Base-by-base conservation (phyloP, 371 early-diverging fungal species). In the Haplosporangium sp. region DNA sequence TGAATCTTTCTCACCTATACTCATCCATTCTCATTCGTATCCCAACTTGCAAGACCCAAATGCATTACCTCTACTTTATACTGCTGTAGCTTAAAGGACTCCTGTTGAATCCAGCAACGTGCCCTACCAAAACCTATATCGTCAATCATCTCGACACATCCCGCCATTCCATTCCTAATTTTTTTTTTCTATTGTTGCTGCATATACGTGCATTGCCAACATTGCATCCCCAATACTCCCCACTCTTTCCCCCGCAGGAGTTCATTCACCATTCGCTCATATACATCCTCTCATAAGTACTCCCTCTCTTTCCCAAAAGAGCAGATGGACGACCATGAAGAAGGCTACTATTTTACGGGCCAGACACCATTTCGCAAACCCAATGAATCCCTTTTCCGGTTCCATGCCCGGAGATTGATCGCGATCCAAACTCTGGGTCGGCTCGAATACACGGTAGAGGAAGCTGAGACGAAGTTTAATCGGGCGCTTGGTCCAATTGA, bases 381-480 rank as follows among this genome's bases (percentile, higher is more conserved):
- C 0, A 81, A 81, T 54, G 87, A 87, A 72, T 63, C 79, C 0
- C 47, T 54, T 18, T 45, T 41, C 8, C 77, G 64, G 10, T 89
- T 81, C 58, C 86, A 85, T 82, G 59, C 74, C 29, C 84, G 89
- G 53, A 81, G 86, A 59, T 72, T 89, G 37, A 62, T 80, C 60
- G 79, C 84, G 6, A 83, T 86, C 52, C 86, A 87, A 59, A 79
- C 80, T 36, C 62, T 79, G 2, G 73, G 63, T 16, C 86, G 87
- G 18, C 85, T 86, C 36, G 89, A 89, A 61, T 80, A 84, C 57
- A 68, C 85, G 23, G 82, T 79, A 64, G 81, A 79, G 36, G 87
- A 89, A 61, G 82, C 85, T 20, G 85, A 86, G 62, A 79, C 89
- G 40, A 83, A 82, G 55, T 81, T 89, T 48, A 80, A 79, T 38